These are phyloP conservation scores for Hypoxylon sp. DNA, from an alignment of 2,329 filamentous ascomycete genomes.

Conservation along the genomic window DNA sequence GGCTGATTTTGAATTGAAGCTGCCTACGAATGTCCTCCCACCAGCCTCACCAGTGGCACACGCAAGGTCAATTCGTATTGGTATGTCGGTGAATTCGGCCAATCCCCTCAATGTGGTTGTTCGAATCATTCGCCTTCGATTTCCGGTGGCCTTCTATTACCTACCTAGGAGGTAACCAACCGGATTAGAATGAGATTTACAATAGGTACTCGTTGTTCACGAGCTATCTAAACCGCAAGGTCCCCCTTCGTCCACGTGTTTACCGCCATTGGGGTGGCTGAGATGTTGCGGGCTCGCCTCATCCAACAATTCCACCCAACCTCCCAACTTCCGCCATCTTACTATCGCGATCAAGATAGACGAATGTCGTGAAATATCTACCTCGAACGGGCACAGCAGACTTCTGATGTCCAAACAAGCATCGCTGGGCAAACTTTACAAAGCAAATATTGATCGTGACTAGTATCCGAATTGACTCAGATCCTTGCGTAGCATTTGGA, in stretches of 20 bases:
- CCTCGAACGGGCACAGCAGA: no score
- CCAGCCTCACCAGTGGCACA: conserved; percentile 1
- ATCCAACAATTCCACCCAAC: background rate
- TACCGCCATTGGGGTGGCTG: background rate
- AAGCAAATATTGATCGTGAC: background rate
- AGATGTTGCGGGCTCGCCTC: background rate
- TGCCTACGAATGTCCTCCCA: background rate
- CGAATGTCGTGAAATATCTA: background rate
- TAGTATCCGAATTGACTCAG: background rate
- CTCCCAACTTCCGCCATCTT: background rate
- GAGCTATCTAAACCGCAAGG: background rate
- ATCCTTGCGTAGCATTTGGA: background rate
- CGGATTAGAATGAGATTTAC: background rate
- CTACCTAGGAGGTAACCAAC: background rate
- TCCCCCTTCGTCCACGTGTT: conserved; percentile 2
- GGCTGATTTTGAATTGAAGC: background rate
- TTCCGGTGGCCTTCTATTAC: background rate
- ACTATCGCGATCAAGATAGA: background rate
- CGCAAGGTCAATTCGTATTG: background rate
- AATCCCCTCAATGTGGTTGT: background rate
- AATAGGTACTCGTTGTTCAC: background rate
- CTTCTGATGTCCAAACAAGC: background rate
- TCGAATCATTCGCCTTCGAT: background rate
- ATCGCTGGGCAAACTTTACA: background rate
- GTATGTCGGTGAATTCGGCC: background rate